Evolutionary conservation across 805 yeast species (phyloP), one percentile per base, ranked within the genome.

Genomic region (Yamadazyma kitorensis): DNA sequence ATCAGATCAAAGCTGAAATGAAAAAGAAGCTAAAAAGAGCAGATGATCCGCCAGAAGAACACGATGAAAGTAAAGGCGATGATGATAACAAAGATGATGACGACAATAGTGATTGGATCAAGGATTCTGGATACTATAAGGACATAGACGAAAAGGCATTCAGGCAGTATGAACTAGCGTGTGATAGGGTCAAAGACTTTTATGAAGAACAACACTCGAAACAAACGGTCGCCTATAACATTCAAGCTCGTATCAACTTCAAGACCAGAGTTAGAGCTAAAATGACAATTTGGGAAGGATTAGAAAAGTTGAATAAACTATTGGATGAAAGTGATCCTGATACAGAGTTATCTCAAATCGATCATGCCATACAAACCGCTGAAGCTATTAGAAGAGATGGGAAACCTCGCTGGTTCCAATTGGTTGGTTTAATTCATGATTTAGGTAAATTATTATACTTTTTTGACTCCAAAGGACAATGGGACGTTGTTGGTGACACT

Each of bases 401-500:
- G 2, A 76, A 78, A 49, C 88, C 88, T 1, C 57, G 86, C 20
- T 81, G 88, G 88, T 80, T 81, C 65, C 87, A 81, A 53, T 57
- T 81, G 16, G 86, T 81, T 6, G 88, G 88, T 1, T 57, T 81
- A 20, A 78, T 81, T 25, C 88, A 81, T 49, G 88, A 81, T 51
- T 58, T 81, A 40, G 88, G 88, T 0, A 81, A 81, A 48, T 64
- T 81, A 12, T 61, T 81, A 12, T 81, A 81, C 51, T 81, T 80
- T 44, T 81, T 74, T 48, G 86, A 79, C 45, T 80, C 86, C 10
- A 68, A 76, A 45, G 87, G 87, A 6, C 87, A 81, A 52, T 81
- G 87, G 87, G 86, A 81, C 50, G 88, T 81, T 19, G 88, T 81
- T 14, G 88, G 88, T 5, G 88, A 81, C 51, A 81, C 87, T 3